Evolutionary conservation across 2,329 filamentous ascomycete species (phyloP).

Genomic region (Calonectria honghensis): DNA sequence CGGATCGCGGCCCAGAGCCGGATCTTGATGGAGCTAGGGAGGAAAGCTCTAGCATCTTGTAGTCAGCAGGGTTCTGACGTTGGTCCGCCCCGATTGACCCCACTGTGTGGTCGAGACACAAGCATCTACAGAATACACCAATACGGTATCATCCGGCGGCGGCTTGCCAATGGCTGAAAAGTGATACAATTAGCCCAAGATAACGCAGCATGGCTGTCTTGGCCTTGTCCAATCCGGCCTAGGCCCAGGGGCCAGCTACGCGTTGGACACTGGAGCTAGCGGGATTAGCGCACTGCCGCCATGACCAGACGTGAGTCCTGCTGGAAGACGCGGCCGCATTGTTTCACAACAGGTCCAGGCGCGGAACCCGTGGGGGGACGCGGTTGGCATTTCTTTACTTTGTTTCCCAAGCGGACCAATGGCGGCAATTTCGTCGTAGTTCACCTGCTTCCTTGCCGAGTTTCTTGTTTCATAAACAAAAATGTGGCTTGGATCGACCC

Average conservation of each 20-base stretch:
- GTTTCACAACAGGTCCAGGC: neutral
- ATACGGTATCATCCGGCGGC: neutral
- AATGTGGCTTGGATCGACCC: neutral
- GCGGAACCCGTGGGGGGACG: neutral
- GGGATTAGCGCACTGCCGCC: neutral
- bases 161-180: neutral
- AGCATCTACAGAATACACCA: neutral
- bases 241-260: neutral
- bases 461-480: neutral
- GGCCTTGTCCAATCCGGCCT: neutral
- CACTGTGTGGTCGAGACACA: neutral
- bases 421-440: neutral
- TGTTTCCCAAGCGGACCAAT: neutral
- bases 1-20: neutral
- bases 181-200: neutral
- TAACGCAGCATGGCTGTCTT: neutral
- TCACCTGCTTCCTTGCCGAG: neutral
- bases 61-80: neutral
- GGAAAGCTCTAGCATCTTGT: neutral
- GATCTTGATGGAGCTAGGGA: neutral
- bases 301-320: neutral
- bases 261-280: neutral
- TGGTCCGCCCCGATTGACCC: neutral
- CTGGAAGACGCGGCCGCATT: neutral
- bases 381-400: neutral